Evolutionary conservation across 1,284 basidiomycete genomes (phyloP), one percentile per base, ranked within the genome.

Genomic region (Tremellales sp.): DNA sequence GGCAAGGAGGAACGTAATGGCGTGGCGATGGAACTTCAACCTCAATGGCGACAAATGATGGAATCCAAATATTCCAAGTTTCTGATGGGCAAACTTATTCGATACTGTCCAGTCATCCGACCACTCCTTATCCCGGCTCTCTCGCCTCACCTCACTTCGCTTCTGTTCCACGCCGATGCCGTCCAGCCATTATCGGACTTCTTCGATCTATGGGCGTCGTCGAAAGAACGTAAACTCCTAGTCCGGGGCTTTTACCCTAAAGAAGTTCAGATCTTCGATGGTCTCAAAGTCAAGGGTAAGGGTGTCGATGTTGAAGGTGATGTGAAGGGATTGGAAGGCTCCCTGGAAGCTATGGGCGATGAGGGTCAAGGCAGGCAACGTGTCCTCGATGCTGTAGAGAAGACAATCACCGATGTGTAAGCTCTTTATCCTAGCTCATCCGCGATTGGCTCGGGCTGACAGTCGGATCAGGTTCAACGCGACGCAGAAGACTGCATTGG

Each of bases 21-120:
- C 65, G 80, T 93, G 43, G 89, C 88, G 0, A 74, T 75, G 24
- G 89, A 93, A 73, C 78, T 93, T 45, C 84, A 86, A 68, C 89
- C 89, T 3, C 79, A 80, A 53, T 92, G 84, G 69, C 81, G 79
- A 62, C 82, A 83, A 33, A 79, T 92, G 54, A 84, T 84, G 45
- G 86, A 89, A 72, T 87, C 82, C 65, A 89, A 86, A 74, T 93
- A 93, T 71, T 90, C 88, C 31, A 93, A 90, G 87, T 92, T 91
- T 70, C 77, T 93, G 13, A 84, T 91, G 49, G 81, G 82, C 27
- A 92, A 91, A 75, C 79, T 92, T 40, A 85, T 91, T 60, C 82
- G 86, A 23, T 77, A 86, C 64, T 75, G 86, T 67, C 84, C 86
- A 4, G 60, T 81, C 0, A 84, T 87, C 60, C 84, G 87, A 39